These are phyloP conservation scores for Annona squamosa DNA, from an alignment of 164 flowering plant genomes.

Conservation along the genomic window DNA sequence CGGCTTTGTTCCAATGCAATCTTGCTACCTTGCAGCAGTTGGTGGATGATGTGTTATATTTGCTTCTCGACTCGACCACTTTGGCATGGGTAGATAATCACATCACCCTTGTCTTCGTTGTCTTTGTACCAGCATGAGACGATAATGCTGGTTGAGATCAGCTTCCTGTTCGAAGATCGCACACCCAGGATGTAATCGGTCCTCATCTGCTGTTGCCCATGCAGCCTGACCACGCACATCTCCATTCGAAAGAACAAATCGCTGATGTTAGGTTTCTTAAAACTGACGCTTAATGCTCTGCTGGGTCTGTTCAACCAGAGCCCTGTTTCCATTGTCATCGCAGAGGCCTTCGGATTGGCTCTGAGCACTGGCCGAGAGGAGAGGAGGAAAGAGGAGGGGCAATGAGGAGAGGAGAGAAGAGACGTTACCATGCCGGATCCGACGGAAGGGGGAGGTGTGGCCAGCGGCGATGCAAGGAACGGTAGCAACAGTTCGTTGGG, in stretches of 20 bases:
- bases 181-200: conserved; percentile 39
- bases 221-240: conserved; percentile 67
- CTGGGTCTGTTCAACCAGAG: conserved; percentile 77
- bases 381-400: too few relatives aligned
- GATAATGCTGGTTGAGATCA: conserved; percentile 79
- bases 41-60: conserved; percentile 40
- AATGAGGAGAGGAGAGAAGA: too few relatives aligned
- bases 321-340: conserved; percentile 40
- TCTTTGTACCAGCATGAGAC: conserved; percentile 93
- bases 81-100: conserved; percentile 70
- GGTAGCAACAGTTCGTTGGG: too few relatives aligned
- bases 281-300: too few relatives aligned
- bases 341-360: conserved; percentile 50
- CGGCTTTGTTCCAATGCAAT: conserved; percentile 77
- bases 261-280: conserved; percentile 71
- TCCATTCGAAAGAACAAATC: conserved; percentile 81
- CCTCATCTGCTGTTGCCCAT: conserved; percentile 52
- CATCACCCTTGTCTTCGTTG: conserved; percentile 71
- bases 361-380: too few relatives aligned
- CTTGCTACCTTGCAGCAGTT: conserved; percentile 80
- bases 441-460: too few relatives aligned
- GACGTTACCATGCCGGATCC: too few relatives aligned
- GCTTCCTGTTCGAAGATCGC: conserved; percentile 37
- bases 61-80: conserved; percentile 57
- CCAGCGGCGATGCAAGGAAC: too few relatives aligned